A percentile compares a stretch with the other conserved stretches of the same genome.
phyloP scores from a whole-genome alignment of 2,329 filamentous ascomycete genomes.

The Colletotrichum godetiae region DNA sequence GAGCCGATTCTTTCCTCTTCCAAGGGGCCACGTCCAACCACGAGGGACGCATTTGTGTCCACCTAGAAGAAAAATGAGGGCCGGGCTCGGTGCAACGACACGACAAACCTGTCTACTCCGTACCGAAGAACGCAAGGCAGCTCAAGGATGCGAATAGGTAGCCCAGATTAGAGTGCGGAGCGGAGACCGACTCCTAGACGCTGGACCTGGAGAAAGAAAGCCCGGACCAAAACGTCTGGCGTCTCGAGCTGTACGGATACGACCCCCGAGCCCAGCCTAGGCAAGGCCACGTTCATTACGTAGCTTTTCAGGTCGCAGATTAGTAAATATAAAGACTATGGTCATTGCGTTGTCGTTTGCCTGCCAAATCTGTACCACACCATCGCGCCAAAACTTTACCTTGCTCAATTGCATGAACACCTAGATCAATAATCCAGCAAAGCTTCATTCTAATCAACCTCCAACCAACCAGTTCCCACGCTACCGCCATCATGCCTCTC shows the following conservation, averaged over 20 bases:
- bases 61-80: not conserved
- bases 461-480: not conserved
- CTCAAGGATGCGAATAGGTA: not conserved
- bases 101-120: too few relatives aligned
- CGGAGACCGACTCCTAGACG: not conserved
- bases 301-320: not conserved
- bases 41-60: not conserved
- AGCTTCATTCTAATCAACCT: not conserved
- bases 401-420: not conserved
- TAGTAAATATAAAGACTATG: not conserved
- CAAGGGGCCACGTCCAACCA: not conserved
- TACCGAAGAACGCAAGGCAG: not conserved
- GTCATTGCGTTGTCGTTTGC: not conserved
- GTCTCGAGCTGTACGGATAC: conserved; percentile 12
- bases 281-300: not conserved
- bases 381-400: not conserved
- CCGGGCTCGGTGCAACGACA: not conserved
- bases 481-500: conserved; percentile 50
- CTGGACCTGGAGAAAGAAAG: conserved; percentile 7
- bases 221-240: conserved; percentile 9
- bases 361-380: not conserved
- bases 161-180: not conserved
- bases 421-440: not conserved
- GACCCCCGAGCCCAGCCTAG: too few relatives aligned
- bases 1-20: not conserved